Conservation (phyloP, 208 protist species). For the Leishmania lainsoni region DNA sequence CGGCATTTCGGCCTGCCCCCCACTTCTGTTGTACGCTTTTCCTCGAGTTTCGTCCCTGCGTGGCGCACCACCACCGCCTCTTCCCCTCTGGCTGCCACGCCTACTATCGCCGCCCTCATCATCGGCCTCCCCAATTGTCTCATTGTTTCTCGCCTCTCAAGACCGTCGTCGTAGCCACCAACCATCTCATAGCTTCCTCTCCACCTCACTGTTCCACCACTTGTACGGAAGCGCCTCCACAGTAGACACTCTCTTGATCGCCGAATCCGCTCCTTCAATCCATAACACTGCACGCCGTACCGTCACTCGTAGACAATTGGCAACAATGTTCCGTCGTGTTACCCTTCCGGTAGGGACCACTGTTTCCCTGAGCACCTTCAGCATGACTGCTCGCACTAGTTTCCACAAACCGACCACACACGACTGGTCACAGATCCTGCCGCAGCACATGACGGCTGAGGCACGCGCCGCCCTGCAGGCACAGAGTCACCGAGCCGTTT, state of each 20-base stretch:
- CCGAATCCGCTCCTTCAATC: background rate
- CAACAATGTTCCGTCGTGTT: constrained; percentile 60
- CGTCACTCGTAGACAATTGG: background rate
- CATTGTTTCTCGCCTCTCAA: background rate
- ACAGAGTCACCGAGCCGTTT: constrained; percentile 79
- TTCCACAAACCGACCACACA: constrained; percentile 78
- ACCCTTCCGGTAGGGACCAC: constrained; percentile 34
- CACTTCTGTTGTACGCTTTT: background rate
- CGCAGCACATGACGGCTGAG: constrained; percentile 51
- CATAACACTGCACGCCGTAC: background rate
- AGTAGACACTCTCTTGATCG: background rate
- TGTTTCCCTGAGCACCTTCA: constrained; percentile 27
- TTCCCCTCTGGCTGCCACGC: background rate
- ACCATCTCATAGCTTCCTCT: too few relatives aligned
- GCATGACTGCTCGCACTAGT: constrained; percentile 36
- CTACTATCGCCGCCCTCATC: background rate
- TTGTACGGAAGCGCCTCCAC: background rate
- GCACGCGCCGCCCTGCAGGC: constrained; percentile 46
- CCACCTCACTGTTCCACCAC: background rate
- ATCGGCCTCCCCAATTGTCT: background rate
- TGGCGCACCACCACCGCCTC: background rate
- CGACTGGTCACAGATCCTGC: constrained; percentile 75
- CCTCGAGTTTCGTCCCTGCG: background rate
- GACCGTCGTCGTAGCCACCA: background rate
- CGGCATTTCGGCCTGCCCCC: background rate